Evolutionary conservation across 805 yeast species (phyloP).

Genomic region (Ogataea ganodermae): DNA sequence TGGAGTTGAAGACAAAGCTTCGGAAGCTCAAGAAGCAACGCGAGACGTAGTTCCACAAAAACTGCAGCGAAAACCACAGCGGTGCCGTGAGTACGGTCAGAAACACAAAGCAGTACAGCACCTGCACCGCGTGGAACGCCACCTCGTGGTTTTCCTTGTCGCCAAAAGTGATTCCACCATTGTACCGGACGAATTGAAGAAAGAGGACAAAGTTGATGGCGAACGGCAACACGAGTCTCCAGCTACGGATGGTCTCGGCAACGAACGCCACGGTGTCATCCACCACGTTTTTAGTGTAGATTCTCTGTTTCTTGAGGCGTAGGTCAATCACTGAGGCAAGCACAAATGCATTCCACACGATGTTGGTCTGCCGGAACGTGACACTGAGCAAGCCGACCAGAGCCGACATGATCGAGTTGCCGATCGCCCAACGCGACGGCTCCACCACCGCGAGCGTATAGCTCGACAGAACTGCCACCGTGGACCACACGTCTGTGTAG

Average conservation of each 20-base stretch:
- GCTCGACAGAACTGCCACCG: conserved; percentile 62
- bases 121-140: conserved; percentile 73
- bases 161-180: conserved; percentile 88
- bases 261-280: conserved; percentile 26
- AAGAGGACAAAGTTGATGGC: conserved; percentile 54
- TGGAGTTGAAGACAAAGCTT: conserved; percentile 22
- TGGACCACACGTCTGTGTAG: conserved; percentile 94
- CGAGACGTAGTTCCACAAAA: conserved; percentile 42
- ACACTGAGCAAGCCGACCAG: conserved; percentile 62
- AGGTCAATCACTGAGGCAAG: conserved; percentile 56
- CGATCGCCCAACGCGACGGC: conserved; percentile 20
- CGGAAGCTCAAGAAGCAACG: conserved; percentile 32
- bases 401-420: conserved; percentile 45
- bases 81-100: conserved; percentile 70
- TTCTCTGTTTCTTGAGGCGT: conserved; percentile 38
- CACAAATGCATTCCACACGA: conserved; percentile 77
- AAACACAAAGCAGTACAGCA: conserved; percentile 75
- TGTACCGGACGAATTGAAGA: conserved; percentile 55
- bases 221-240: conserved; percentile 48
- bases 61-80: conserved; percentile 56
- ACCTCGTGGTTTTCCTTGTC: conserved; percentile 84
- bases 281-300: conserved; percentile 30
- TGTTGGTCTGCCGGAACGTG: conserved; percentile 86
- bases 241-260: conserved; percentile 35
- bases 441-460: conserved; percentile 47